Evolutionary conservation across 805 yeast genomes (phyloP).

Genomic region (Kodamaea hsintzibuensis): DNA sequence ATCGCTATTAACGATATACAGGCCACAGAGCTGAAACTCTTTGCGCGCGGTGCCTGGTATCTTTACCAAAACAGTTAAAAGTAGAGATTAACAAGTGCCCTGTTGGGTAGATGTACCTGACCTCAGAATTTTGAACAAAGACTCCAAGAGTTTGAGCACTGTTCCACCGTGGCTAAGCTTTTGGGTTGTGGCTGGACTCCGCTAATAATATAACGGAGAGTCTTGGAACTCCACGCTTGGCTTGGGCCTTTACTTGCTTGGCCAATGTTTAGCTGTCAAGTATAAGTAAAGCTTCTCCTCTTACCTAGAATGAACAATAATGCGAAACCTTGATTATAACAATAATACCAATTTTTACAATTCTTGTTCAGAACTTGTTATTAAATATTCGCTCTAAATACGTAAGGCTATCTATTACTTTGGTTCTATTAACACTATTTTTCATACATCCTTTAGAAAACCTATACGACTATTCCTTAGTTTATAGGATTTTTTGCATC

Average conservation of each 20-base stretch:
- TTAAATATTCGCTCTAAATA: too few species aligned
- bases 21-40: neutral
- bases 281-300: too few species aligned
- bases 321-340: too few species aligned
- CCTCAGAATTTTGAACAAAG: neutral
- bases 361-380: too few species aligned
- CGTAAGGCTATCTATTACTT: too few species aligned
- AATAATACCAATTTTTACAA: too few species aligned
- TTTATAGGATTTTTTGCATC: neutral
- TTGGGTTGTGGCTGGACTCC: neutral
- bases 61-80: neutral
- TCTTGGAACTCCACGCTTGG: neutral
- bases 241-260: too few species aligned
- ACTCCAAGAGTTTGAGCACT: neutral
- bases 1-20: neutral
- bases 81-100: neutral
- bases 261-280: too few species aligned
- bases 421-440: neutral
- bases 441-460: neutral
- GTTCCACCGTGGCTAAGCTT: neutral
- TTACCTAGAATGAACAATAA: too few species aligned
- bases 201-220: neutral
- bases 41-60: neutral
- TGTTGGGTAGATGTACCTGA: neutral
- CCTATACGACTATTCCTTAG: too few species aligned